Conservation (phyloP, 108 stramenopile genomes). For the Licmophora abbreviata region DNA sequence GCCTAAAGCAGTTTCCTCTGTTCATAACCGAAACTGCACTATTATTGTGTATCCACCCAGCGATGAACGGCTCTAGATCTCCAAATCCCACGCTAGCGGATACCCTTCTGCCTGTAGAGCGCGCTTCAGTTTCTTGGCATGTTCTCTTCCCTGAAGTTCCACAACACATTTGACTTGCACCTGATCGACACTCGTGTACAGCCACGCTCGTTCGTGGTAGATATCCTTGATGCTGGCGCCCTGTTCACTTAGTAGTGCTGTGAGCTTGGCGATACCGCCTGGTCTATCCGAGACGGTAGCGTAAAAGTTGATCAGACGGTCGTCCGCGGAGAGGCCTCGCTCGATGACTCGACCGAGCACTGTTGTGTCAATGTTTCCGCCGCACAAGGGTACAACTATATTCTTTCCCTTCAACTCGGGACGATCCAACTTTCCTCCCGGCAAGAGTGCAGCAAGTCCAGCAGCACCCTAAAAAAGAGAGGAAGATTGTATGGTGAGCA, state of each 20-base stretch:
- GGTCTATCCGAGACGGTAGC: constrained; percentile 93
- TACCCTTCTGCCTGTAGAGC: constrained; percentile 37
- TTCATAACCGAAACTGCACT: no score
- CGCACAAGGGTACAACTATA: constrained; percentile 92
- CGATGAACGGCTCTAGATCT: constrained; percentile 5
- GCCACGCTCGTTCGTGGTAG: constrained; percentile 97
- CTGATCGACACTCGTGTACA: constrained; percentile 82
- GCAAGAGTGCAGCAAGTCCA: constrained; percentile 89
- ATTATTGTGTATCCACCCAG: no score
- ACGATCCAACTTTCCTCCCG: constrained; percentile 79
- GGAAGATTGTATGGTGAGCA: no score
- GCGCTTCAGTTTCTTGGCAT: constrained; percentile 36
- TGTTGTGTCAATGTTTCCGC: constrained; percentile 96
- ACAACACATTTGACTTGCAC: constrained; percentile 89
- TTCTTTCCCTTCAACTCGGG: constrained; percentile 85
- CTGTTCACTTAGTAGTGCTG: constrained; percentile 43
- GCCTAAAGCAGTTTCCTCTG: no score
- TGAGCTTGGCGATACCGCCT: constrained; percentile 83
- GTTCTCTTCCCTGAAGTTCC: constrained; percentile 75
- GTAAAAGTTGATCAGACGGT: constrained; percentile 82
- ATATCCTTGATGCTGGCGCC: constrained; percentile 92
- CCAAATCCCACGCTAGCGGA: constrained; percentile 27
- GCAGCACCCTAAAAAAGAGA: no score
- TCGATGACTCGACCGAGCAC: constrained; percentile 89
- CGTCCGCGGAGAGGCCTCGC: constrained; percentile 92